Evolutionary conservation across 345 rosid species (phyloP).

Genomic region (Cardamine resedifolia): DNA sequence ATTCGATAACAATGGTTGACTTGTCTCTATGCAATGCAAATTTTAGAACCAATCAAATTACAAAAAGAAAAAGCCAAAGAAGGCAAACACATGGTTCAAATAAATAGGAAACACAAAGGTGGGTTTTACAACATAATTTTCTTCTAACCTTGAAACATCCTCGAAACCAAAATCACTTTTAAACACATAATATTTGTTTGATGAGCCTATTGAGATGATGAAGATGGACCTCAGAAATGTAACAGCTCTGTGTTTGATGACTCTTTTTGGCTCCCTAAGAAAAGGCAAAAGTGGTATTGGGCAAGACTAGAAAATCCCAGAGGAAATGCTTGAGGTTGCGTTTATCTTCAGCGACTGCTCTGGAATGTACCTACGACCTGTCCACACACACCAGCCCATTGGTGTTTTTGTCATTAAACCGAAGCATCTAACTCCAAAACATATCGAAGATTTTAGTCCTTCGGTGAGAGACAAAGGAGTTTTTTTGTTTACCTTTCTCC

Average conservation of each 20-base stretch:
- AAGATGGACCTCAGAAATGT: conserved; percentile 8
- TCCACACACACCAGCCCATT: conserved; percentile 16
- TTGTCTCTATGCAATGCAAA: conserved; percentile 10
- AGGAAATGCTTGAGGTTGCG: conserved; percentile 83
- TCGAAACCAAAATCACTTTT: conserved; percentile 22
- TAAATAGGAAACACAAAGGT: conserved; percentile 19
- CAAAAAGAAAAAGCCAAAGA: neutral
- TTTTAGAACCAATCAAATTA: conserved; percentile 12
- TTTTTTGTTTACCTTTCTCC: conserved; percentile 72
- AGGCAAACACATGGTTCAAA: conserved; percentile 25
- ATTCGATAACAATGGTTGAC: neutral
- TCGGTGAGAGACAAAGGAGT: conserved; percentile 4
- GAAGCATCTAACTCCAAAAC: neutral
- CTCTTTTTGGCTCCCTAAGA: conserved; percentile 15
- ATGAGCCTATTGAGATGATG: conserved; percentile 16
- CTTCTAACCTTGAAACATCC: conserved; percentile 28
- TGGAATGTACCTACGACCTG: conserved; percentile 89
- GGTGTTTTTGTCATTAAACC: conserved; percentile 6
- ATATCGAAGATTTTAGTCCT: neutral
- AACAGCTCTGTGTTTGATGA: conserved; percentile 27
- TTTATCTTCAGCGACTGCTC: conserved; percentile 90
- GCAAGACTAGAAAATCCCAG: conserved; percentile 54
- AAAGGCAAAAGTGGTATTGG: conserved; percentile 18
- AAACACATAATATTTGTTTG: conserved; percentile 2
- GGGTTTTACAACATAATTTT: conserved; percentile 30